phyloP scores from a whole-genome alignment of 108 stramenopile species.

The Nannochloropsis salina region DNA sequence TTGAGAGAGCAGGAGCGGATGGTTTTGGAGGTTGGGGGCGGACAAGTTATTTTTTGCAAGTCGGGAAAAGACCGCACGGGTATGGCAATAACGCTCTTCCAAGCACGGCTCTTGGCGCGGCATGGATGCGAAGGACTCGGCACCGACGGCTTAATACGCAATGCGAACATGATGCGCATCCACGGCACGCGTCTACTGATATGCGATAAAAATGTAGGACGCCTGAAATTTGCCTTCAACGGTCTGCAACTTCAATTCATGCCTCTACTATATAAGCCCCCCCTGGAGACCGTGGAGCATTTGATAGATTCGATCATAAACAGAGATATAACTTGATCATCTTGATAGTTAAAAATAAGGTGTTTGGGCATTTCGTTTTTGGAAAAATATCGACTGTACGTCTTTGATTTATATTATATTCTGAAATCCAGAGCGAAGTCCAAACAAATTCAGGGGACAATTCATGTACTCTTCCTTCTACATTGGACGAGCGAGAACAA shows the following conservation, averaged over 20 bases:
- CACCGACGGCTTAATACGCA: background rate
- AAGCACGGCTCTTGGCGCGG: constrained; percentile 64
- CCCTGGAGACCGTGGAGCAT: background rate
- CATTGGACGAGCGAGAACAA: no score
- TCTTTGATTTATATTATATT: no score
- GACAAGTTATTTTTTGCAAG: constrained; percentile 39
- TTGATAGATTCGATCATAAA: background rate
- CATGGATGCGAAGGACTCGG: constrained; percentile 26
- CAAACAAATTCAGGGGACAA: no score
- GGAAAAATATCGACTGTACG: no score
- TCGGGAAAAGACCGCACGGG: constrained; percentile 33
- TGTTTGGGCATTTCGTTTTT: no score
- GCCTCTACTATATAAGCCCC: constrained; percentile 10
- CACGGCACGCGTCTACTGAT: background rate
- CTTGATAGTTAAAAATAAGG: no score
- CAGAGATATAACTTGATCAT: background rate
- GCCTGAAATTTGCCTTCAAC: background rate
- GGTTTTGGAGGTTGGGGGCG: constrained; percentile 26
- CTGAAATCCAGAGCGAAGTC: no score
- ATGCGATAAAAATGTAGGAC: background rate
- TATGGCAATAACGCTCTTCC: constrained; percentile 43
- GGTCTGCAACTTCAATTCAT: constrained; percentile 4
- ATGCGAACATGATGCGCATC: background rate
- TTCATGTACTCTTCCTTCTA: no score
- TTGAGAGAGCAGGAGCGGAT: constrained; percentile 1